Evolutionary conservation across 345 rosid genomes (phyloP).

Genomic region (Leavenworthia alabamica): DNA sequence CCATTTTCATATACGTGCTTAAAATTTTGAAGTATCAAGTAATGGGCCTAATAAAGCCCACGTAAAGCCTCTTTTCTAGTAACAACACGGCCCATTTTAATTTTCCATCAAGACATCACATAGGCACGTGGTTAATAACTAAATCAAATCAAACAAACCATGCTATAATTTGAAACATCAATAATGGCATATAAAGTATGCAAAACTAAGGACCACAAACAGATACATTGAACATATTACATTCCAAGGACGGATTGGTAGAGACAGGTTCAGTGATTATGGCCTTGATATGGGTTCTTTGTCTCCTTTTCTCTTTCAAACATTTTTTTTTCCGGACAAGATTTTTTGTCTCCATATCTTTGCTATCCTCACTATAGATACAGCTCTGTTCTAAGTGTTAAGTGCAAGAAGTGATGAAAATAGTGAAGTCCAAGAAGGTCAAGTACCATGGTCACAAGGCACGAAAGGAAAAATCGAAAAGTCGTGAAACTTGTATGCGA

Average conservation of each 20-base stretch:
- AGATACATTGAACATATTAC: conserved; percentile 21
- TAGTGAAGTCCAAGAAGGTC: conserved; percentile 18
- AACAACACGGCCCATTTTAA: conserved; percentile 1
- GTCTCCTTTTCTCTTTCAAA: conserved; percentile 13
- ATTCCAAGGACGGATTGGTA: conserved; percentile 19
- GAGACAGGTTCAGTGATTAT: conserved; percentile 28
- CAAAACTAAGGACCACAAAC: conserved; percentile 24
- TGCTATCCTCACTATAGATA: conserved; percentile 18
- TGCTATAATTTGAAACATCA: not conserved
- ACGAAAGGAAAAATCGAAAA: conserved; percentile 30
- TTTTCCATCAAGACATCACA: not conserved
- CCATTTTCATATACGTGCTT: not conserved
- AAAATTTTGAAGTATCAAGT: not conserved
- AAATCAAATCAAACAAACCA: not conserved
- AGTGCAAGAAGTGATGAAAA: conserved; percentile 4
- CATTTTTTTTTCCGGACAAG: conserved; percentile 17
- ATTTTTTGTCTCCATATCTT: conserved; percentile 31
- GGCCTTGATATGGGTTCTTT: conserved; percentile 29
- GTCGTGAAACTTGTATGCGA: conserved; percentile 14
- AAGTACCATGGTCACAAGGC: conserved; percentile 13
- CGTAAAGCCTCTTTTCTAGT: not conserved
- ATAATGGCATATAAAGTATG: conserved; percentile 14
- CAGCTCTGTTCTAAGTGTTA: not conserved
- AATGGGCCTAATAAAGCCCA: not conserved
- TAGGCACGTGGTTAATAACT: not conserved